Evolutionary conservation across 805 yeast species (phyloP), one percentile per base, ranked within the genome.

Genomic region (Saccharomyces cerevisiae): DNA sequence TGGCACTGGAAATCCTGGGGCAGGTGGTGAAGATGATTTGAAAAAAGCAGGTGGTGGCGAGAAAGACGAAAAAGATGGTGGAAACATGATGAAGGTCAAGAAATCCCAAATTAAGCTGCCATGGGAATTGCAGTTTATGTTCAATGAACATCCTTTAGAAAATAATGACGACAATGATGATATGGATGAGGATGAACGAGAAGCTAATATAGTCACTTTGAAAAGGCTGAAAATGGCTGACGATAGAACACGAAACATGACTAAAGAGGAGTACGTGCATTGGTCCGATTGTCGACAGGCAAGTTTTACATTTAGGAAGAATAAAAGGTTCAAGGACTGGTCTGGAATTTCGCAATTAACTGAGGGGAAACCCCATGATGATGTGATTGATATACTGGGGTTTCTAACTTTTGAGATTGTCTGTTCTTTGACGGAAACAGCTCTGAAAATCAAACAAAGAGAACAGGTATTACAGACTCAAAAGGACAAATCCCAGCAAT

Each of bases 271-370:
- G 67, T 94, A 94, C 65, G 99, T 91, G 17, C 99, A 94, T 68
- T 94, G 98, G 97, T 88, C 96, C 11, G 99, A 94, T 66, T 94
- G 99, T 71, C 81, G 99, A 57, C 99, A 94, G 70, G 98, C 98
- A 1, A 85, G 95, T 55, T 94, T 94, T 69, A 94, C 99, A 0
- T 94, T 90, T 64, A 79, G 97, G 61, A 94, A 94, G 68, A 87
- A 87, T n/a, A 90, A 90, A 68, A 75, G 97, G 64, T 94, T 94
- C 68, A 80, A 92, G 65, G 99, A 94, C 63, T 94, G 99, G 99
- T 92, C 96, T 17, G 96, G 94, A 11, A 81, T 92, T 47, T 72
- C 89, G 0, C 85, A 82, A 52, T 73, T 94, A 46, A 85, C 96
- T 4, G 99, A 94, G 57, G 82, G 92, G 22, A 81, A 92, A 63